Conservation (phyloP, 129 eudicot genomes). For the Logfia minima region DNA sequence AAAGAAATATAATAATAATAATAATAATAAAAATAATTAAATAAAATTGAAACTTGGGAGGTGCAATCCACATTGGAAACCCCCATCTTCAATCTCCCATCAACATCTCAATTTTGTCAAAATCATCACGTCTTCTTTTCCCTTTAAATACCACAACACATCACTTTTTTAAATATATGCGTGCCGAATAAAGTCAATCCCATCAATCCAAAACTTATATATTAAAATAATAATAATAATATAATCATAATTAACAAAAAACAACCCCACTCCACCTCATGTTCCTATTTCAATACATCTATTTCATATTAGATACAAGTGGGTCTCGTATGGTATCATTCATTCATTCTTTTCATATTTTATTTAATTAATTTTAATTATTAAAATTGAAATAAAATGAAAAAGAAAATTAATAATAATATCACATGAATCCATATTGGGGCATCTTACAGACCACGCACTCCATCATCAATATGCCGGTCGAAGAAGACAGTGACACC, state of each 20-base stretch:
- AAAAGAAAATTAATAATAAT: neutral
- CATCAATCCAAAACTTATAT: conserved; percentile 26
- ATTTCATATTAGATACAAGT: conserved; percentile 21
- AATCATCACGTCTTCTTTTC: conserved; percentile 34
- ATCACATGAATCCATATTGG: conserved; percentile 39
- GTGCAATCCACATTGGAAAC: conserved; percentile 45
- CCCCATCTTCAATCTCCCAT: conserved; percentile 34
- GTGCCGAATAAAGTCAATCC: conserved; percentile 46
- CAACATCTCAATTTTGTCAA: conserved; percentile 41
- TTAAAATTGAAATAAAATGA: neutral
- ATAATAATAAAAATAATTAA: neutral
- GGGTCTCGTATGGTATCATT: conserved; percentile 21
- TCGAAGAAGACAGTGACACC: conserved; percentile 44
- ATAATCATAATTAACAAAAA: neutral
- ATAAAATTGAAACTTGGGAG: conserved; percentile 16
- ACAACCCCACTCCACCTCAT: conserved; percentile 23
- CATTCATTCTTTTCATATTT: neutral
- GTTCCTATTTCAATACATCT: conserved; percentile 19
- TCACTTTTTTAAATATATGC: conserved; percentile 17
- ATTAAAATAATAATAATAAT: neutral
- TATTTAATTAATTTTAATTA: neutral
- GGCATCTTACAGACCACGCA: conserved; percentile 49
- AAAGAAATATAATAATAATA: neutral
- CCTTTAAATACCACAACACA: conserved; percentile 15
- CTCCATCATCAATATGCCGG: conserved; percentile 40